phyloP scores from a whole-genome alignment of 257 asterid species.

The Forsythia suspensa region DNA sequence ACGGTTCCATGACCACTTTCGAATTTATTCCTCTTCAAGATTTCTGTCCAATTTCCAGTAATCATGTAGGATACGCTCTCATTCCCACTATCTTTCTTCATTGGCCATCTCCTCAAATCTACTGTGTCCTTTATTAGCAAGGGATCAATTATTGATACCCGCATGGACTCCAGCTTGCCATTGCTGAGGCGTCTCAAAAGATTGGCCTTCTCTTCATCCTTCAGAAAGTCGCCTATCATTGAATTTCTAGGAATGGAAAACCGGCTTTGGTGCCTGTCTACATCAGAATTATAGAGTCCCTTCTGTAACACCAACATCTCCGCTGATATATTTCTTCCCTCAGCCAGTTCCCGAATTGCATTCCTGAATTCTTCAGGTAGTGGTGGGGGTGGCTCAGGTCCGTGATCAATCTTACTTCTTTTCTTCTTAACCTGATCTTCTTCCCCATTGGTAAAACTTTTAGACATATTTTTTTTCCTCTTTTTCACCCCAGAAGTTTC shows the following conservation, averaged over 20 bases:
- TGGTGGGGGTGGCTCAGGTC: not conserved
- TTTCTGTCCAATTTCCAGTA: too few species aligned
- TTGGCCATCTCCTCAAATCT: not conserved
- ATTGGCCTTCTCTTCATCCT: not conserved
- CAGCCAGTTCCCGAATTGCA: not conserved
- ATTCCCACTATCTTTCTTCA: not conserved
- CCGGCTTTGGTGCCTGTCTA: not conserved
- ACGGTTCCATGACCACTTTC: too few species aligned
- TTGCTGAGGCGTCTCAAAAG: not conserved
- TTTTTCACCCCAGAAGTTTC: too few species aligned
- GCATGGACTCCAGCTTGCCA: not conserved
- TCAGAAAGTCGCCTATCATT: not conserved
- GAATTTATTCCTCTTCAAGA: too few species aligned
- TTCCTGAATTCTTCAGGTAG: not conserved
- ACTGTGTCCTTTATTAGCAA: not conserved
- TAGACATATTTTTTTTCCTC: too few species aligned
- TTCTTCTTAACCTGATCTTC: not conserved
- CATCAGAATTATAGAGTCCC: not conserved
- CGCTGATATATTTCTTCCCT: not conserved
- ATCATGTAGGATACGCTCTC: too few species aligned
- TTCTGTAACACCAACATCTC: not conserved
- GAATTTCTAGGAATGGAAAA: not conserved
- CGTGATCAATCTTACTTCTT: not conserved
- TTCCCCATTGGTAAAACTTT: not conserved
- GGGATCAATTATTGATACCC: not conserved